Evolutionary conservation across 306 rosid genomes (phyloP), one percentile per base, ranked within the genome.

Genomic region (Quercus gilva): DNA sequence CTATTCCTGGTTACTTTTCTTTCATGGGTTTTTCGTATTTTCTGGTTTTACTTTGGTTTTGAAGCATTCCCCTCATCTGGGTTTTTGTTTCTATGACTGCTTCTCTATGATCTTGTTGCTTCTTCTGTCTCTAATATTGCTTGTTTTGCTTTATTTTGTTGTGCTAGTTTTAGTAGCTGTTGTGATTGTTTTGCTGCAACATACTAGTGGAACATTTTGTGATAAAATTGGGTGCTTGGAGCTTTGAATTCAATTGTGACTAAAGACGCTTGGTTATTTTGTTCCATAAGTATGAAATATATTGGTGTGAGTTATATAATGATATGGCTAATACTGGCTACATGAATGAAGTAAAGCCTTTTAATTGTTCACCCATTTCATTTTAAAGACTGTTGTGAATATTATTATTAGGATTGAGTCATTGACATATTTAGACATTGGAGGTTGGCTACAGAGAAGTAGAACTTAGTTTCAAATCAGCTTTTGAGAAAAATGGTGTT

Each of bases 1-100:
- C 83, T 2, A 87, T 95, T 84, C 98, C 99, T 55, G 99, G 99
- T 92, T 86, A 59, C 64, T 81, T 35, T 55, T 55, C 64, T 76
- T 26, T 64, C 35, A 19, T 76, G 14, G 74, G 13, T 41, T 13
- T 52, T 37, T n/a, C 17, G 11, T 51, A 8, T 60, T 19, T 68
- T 77, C 14, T 12, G 55, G 28, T 4, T 55, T 69, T 56, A 18
- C n/a, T 14, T 55, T 37, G 55, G 41, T 26, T 59, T 18, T 19
- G 7, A 33, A 35, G 21, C 26, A 1, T 4, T 26, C 41, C 4
- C 8, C 5, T 0, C 20, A 5, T 25, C 59, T 37, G 56, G 29
- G 28, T 64, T 56, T 57, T 74, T 69, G 74, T 21, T 61, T 17
- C 18, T 29, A 28, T 64, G 18, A 15, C 21, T 29, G 70, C 41